Base-by-base conservation (phyloP, 441 rosid genomes). In the Rhodomyrtus psidioides region DNA sequence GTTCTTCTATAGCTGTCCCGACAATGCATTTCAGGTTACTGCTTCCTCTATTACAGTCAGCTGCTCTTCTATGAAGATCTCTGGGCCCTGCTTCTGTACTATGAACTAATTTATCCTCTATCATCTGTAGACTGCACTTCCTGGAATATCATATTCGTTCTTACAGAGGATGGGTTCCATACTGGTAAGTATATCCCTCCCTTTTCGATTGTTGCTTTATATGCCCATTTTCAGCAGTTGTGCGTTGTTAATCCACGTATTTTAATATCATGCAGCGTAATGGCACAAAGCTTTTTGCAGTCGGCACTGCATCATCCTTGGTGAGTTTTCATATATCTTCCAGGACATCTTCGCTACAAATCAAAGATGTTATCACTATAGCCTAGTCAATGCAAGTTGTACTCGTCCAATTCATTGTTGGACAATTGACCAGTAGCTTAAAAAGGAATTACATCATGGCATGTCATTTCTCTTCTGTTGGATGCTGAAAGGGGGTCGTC, bases 221-320 rank as follows among this genome's bases (percentile, higher is more conserved):
- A 26, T 57, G 26, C 39, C 85, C 34, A 28, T 60, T 55, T 85
- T 81, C 79, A 54, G 28, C 15, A 51, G 54, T 51, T 23, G 58
- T 46, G 88, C 13, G 4, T 28, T 28, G 39, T 34, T 58, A 79
- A 84, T 70, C 82, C 83, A 83, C 12, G 5, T 65, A 65, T 88
- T 65, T 86, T 49, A 65, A 65, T 65, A 21, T 86, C 88, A 55
- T 91, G 92, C 94, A 96, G 99, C 98, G 96, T 53, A 96, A 97
- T 86, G 99, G 99, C 53, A 90, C 96, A 16, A 97, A 95, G 89
- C 96, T 97, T 86, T 94, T 97, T 90, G 99, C 96, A 17, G 99
- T 97, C 28, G 99, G 99, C 65, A 95, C 98, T 56, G 85, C 94
- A 82, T 93, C 99, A 28, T 97, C 99, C 3, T 88, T 97, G 94